Conservation (phyloP, 805 yeast species). For the Kuraishia hungarica region DNA sequence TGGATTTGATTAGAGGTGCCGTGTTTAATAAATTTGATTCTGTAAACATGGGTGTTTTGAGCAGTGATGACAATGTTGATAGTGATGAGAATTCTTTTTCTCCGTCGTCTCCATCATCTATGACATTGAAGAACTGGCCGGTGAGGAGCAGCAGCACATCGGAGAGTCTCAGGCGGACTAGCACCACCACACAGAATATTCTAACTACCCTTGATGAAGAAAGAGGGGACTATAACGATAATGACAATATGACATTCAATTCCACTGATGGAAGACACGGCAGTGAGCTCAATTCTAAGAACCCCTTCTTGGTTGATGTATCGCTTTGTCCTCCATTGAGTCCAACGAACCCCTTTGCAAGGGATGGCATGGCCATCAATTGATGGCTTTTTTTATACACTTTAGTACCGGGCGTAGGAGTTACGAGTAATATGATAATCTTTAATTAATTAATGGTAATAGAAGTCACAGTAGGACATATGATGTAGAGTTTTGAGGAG, state of each 20-base stretch:
- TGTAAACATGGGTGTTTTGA: neutral
- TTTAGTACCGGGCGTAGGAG: too few relatives aligned
- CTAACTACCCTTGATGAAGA: constrained; percentile 1
- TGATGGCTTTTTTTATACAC: neutral
- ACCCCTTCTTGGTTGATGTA: neutral
- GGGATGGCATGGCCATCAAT: neutral
- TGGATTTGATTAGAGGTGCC: constrained; percentile 4
- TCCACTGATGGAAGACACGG: neutral
- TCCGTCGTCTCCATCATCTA: neutral
- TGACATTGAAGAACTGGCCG: neutral
- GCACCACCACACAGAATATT: neutral
- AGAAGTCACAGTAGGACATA: too few relatives aligned
- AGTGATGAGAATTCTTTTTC: neutral
- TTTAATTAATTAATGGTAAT: too few relatives aligned
- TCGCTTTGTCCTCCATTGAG: neutral
- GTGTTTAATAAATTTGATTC: constrained; percentile 1
- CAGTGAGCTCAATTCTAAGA: neutral
- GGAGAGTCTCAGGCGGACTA: neutral
- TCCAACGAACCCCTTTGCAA: neutral
- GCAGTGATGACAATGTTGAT: constrained; percentile 2
- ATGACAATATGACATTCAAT: neutral
- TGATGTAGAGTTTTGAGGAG: too few relatives aligned
- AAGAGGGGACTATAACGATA: neutral
- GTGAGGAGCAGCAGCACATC: neutral
- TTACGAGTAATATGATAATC: too few relatives aligned